Base-by-base conservation (phyloP, 352 stramenopile genomes). In the Ochromonadaceae sp. region DNA sequence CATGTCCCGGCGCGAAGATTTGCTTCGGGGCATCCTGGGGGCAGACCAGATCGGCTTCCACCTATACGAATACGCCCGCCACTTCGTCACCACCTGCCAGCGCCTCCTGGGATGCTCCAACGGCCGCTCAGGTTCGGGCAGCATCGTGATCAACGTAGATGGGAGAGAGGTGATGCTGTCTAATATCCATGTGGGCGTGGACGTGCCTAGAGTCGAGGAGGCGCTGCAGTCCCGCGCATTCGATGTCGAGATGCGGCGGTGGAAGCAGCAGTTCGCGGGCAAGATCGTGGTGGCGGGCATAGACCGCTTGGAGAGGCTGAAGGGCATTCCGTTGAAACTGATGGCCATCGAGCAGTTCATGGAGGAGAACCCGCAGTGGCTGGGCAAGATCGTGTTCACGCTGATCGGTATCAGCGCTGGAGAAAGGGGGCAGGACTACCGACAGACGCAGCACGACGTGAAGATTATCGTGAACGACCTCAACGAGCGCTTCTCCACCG, bases 21-120 rank as follows among this genome's bases (percentile, higher is more conserved):
- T 98, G 50, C 71, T 98, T 30, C 81, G 88, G 46, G 90, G 90
- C 22, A 95, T 98, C 74, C 77, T 98, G 22, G 94, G 91, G 59
- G 86, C 90, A 1, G 91, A 98, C 69, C 88, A 97, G 76, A 94
- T 97, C 67, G 88, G 90, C 26, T 98, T 98, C 68, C 92, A 98
- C 71, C 73, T 97, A 25, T 98, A 94, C 76, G 91, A 98, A 74
- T 95, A 98, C 69, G 89, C 90, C 34, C 82, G 92, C 25, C 92
- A 97, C 73, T 98, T 98, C 76, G 72, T 98, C 49, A 98, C 90
- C 35, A 96, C 84, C 67, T 97, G 90, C 73, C 81, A 87, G 65
- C 78, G 91, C 50, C 84, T 98, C 34, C 77, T 98, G 2, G 90
- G 90, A 20, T 73, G 97, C 2, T 86, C 83, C 53, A 90, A 96